Base-by-base conservation (phyloP, 495 filamentous ascomycete genomes). In the Neohortaea acidophila region DNA sequence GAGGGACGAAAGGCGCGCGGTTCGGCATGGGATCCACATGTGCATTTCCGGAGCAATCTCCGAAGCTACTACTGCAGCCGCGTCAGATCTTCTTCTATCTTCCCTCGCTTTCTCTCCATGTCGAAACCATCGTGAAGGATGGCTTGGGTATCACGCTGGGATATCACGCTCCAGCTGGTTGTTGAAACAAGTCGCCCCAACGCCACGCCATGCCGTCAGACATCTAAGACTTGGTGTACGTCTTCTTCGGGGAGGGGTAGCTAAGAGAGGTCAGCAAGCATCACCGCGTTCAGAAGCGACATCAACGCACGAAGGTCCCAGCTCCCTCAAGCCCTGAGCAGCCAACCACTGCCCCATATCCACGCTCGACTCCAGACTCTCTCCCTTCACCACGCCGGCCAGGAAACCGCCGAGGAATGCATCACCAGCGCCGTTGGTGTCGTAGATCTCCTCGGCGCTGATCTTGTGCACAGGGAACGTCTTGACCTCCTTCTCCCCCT, bases 341-440 rank as follows among this genome's bases (percentile, higher is more conserved):
- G 91, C 91, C 39, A 97, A 72, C 89, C 89, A 97, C 58, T 93
- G 83, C 33, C 91, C 89, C 68, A 86, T 77, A 54, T 94, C 78
- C 33, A 96, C 62, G 48, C 67, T 69, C 41, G 75, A 69, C 34
- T 77, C 77, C 10, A 97, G 63, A 28, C 73, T 57, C 64, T 84
- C 79, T 55, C 81, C 84, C 55, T 81, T 67, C 32, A 92, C 82
- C 43, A 97, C 63, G 48, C 84, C 89, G 33, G 87, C 87, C 32
- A 75, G 63, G 63, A 97, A 86, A 43, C 89, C 89, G 55, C 86
- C 89, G 37, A 86, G 86, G 53, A 96, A 97, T 23, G 91, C 89
- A 59, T 97, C 89, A 60, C 77, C 89, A 42, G 89, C 89, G 54
- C 89, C 89, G 56, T 84, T 99, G 52, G 89, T 96, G 63, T 99